Percentiles rank a stretch among this genome's conserved stretches.
Evolutionary conservation across 202 grass and related monocot genomes (phyloP).

Genomic region (Schoenoplectus triqueter): DNA sequence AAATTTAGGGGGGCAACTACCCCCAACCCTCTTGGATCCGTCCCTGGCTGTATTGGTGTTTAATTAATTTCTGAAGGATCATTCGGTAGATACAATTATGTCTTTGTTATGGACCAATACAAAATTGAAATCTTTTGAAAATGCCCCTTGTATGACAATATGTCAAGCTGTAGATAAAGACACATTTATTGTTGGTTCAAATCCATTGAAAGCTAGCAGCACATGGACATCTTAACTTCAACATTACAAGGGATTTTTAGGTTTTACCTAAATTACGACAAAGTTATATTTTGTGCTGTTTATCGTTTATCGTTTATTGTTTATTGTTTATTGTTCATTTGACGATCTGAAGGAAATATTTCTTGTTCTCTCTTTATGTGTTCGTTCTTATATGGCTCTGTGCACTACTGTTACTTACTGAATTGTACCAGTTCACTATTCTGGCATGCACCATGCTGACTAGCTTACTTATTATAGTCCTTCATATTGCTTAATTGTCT

Average conservation of each 20-base stretch:
- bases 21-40: no score
- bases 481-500: background rate
- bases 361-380: background rate
- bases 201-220: background rate
- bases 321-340: background rate
- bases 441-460: background rate
- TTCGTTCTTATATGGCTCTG: background rate
- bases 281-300: background rate
- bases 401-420: background rate
- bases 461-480: background rate
- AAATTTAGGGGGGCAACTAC: no score
- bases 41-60: background rate
- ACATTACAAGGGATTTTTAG: background rate
- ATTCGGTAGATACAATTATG: background rate
- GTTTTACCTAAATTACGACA: background rate
- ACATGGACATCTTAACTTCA: constrained; percentile 12
- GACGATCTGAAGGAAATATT: background rate
- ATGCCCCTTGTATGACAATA: background rate
- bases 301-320: no score
- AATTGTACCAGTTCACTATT: background rate
- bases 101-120: background rate
- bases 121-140: background rate
- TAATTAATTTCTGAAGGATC: background rate
- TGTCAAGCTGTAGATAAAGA: background rate
- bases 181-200: constrained; percentile 28